Conservation (phyloP, 345 rosid genomes). For the Dipteronia sinensis region DNA sequence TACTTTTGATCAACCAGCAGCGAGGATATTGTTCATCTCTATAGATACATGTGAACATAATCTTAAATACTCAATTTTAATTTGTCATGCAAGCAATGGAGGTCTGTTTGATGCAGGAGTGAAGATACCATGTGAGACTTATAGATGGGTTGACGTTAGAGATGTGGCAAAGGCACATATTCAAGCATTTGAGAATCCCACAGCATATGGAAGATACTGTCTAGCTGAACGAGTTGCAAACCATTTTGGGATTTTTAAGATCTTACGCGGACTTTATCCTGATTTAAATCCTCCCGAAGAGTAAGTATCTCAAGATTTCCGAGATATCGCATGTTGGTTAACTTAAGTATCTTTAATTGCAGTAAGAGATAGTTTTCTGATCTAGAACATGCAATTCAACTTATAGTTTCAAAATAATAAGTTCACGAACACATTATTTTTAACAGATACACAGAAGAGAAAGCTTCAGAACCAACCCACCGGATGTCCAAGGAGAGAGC, state of each 20-base stretch:
- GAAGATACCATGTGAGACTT: background rate
- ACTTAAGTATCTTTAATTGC: too few species aligned
- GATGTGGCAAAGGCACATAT: constrained; percentile 58
- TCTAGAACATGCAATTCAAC: background rate
- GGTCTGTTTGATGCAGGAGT: background rate
- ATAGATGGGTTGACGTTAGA: constrained; percentile 48
- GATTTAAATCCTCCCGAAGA: constrained; percentile 19
- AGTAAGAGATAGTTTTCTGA: background rate
- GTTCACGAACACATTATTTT: background rate
- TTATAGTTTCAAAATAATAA: background rate
- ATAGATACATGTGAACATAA: too few species aligned
- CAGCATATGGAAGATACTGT: constrained; percentile 50
- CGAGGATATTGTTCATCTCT: too few species aligned
- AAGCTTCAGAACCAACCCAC: constrained; percentile 62
- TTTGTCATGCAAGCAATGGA: background rate
- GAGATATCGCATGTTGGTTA: too few species aligned
- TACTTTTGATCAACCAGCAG: background rate
- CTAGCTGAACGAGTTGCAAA: constrained; percentile 26
- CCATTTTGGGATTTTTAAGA: constrained; percentile 3
- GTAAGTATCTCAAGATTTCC: constrained; percentile 15
- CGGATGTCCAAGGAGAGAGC: constrained; percentile 81
- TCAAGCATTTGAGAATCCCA: constrained; percentile 49
- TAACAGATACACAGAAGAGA: constrained; percentile 69
- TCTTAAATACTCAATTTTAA: background rate
- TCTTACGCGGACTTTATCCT: constrained; percentile 22